phyloP scores from a whole-genome alignment of 78 protist genomes.

The Chrysochromulina parva region DNA sequence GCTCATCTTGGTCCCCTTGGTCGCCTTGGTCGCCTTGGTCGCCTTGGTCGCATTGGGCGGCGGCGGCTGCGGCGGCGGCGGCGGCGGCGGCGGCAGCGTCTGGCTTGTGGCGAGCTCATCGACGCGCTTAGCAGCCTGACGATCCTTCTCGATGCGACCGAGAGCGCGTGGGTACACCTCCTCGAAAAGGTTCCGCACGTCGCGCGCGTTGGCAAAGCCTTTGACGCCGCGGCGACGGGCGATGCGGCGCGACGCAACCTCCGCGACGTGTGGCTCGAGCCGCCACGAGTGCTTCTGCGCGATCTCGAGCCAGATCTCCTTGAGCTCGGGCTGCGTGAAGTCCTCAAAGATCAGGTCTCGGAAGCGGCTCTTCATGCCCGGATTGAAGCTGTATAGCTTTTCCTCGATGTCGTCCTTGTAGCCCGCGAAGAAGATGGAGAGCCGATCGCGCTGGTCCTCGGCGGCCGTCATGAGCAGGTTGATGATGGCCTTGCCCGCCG shows the following conservation, averaged over 20 bases:
- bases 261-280: not conserved
- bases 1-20: too few relatives aligned
- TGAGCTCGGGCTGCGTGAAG: not conserved
- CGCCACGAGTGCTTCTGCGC: not conserved
- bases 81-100: too few relatives aligned
- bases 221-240: not conserved
- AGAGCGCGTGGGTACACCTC: not conserved
- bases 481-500: not conserved
- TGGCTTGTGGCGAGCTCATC: too few relatives aligned
- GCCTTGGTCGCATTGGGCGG: too few relatives aligned
- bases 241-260: not conserved
- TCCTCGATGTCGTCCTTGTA: not conserved
- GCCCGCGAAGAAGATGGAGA: not conserved
- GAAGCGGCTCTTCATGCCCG: not conserved
- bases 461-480: not conserved
- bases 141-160: not conserved
- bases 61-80: too few relatives aligned
- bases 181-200: not conserved
- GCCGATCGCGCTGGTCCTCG: not conserved
- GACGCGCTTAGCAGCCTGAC: too few relatives aligned
- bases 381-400: not conserved
- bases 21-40: too few relatives aligned
- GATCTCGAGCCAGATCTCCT: not conserved
- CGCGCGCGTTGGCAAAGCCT: slow-evolving; percentile 10
- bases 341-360: not conserved